Base-by-base conservation (phyloP, 495 filamentous ascomycete species). In the Lepraria neglecta region DNA sequence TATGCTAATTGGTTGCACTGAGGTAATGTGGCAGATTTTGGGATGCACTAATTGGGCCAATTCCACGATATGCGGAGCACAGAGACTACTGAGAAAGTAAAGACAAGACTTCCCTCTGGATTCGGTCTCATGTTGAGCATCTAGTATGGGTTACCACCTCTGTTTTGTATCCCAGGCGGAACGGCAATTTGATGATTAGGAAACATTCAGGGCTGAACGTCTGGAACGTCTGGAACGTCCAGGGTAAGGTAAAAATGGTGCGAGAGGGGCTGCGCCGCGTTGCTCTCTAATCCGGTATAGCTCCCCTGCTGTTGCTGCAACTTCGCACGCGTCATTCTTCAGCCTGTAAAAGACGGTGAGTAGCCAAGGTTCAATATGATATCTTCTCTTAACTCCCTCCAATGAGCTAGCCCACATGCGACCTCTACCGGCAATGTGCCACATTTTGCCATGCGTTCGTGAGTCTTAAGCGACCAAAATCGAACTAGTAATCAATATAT, bases 71-170 rank as follows among this genome's bases (percentile, higher is more conserved):
- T 48, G 56, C 30, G 56, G 19, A 47, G 31, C 17, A 47, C 56
- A 33, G 35, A 47, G 17, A 38, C 17, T 35, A 38, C 9, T 33
- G n/a, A 33, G 31, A 35, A 31, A 38, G 6, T 38, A 12, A 38
- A 54, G n/a, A 12, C 50, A 11, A 33, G 30, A 53, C 31, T n/a
- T 35, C 19, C 30, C 3, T 11, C 31, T 54, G 51, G 21, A 38
- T 15, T 54, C 51, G 35, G 51, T 54, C 30, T 54, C 51, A 54
- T 54, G n/a, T 54, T 54, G 51, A 38, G 28, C 31, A 54, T 54
- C 51, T 54, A 10, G 51, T 54, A 38, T 38, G 51, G 50, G 50
- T 38, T 53, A 24, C 4, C 17, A 7, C 19, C 51, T 12, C 10
- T 54, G 17, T 54, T 54, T 54, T 54, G 51, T 54, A 54, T 19